Conservation (phyloP, 2,329 filamentous ascomycete species). For the Stachybotrys chlorohalonatus region DNA sequence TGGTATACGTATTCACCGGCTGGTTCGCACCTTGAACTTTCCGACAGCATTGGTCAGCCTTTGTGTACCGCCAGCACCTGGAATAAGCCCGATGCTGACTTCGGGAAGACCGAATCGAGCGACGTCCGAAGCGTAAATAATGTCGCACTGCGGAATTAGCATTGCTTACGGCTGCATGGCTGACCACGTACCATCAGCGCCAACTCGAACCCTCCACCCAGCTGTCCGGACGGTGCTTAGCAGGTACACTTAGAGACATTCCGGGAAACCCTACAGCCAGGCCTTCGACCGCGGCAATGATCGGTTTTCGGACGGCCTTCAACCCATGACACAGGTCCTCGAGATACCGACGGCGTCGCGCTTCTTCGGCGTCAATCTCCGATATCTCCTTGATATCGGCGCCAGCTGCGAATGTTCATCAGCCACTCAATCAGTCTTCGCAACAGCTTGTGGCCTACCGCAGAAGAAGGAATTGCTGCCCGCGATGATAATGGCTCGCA, state of each 20-base stretch:
- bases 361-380: conserved; percentile 19
- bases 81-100: conserved; percentile 29
- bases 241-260: background rate
- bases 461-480: conserved; percentile 27
- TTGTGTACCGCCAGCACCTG: conserved; percentile 30
- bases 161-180: background rate
- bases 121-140: conserved; percentile 25
- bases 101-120: conserved; percentile 30
- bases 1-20: background rate
- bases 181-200: conserved; percentile 29
- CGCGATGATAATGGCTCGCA: conserved; percentile 28
- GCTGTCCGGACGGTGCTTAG: conserved; percentile 16
- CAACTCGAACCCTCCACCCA: conserved; percentile 42
- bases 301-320: conserved; percentile 29
- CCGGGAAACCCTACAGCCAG: conserved; percentile 30
- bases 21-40: conserved; percentile 26
- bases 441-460: conserved; percentile 12
- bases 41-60: conserved; percentile 29
- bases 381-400: conserved; percentile 27
- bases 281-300: conserved; percentile 40
- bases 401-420: conserved; percentile 15
- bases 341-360: conserved; percentile 23
- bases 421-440: conserved; percentile 3
- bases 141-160: conserved; percentile 21
- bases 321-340: conserved; percentile 30